Evolutionary conservation across 345 rosid genomes (phyloP).

Genomic region (Psidium guajava): DNA sequence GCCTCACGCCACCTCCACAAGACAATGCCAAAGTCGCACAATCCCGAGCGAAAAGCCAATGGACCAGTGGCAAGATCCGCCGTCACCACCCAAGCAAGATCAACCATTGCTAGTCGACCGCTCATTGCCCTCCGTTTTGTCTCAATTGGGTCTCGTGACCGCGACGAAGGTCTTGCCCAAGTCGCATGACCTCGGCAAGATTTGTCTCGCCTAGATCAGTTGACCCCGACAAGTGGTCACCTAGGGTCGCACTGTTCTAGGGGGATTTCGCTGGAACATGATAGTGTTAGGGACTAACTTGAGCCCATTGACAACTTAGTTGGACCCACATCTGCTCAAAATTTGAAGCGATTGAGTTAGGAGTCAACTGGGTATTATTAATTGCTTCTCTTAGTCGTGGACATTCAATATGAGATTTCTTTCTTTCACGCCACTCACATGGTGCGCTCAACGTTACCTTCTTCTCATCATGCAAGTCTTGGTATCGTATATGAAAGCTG

Average conservation of each 20-base stretch:
- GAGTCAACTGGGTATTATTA: not conserved
- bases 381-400: not conserved
- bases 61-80: not conserved
- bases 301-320: not conserved
- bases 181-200: too few relatives aligned
- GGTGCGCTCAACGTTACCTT: not conserved
- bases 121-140: too few relatives aligned
- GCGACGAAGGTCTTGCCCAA: too few relatives aligned
- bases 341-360: not conserved
- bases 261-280: not conserved
- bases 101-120: too few relatives aligned
- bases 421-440: not conserved
- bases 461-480: not conserved
- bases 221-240: not conserved
- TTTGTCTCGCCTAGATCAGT: too few relatives aligned
- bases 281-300: not conserved
- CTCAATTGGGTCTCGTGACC: too few relatives aligned
- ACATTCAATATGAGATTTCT: not conserved
- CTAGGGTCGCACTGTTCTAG: accelerated
- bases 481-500: not conserved
- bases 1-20: not conserved
- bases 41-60: not conserved
- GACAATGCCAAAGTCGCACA: not conserved
- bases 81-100: not conserved
- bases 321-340: not conserved